Percentiles rank a stretch among this genome's conserved stretches.
These are phyloP conservation scores for Eremothecium sinecaudum DNA, from an alignment of 1,139 yeast species.

Conservation along the genomic window DNA sequence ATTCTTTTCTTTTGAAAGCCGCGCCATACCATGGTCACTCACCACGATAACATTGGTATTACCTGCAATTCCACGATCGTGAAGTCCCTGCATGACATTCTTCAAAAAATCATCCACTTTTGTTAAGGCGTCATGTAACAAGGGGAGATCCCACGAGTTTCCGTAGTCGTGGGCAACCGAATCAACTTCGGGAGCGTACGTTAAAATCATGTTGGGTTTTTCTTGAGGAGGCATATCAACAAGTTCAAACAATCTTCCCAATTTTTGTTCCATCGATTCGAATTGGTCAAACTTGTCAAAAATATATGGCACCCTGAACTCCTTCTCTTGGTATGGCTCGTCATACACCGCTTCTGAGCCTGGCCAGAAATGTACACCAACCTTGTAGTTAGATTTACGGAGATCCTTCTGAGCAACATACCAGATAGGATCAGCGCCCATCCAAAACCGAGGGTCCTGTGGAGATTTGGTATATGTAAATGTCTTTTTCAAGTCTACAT, in stretches of 20 bases:
- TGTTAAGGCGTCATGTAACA: constrained; percentile 33
- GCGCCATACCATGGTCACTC: constrained; percentile 90
- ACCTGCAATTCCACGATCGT: constrained; percentile 45
- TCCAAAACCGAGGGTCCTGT: constrained; percentile 38
- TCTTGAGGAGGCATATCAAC: constrained; percentile 40
- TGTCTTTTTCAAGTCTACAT: constrained; percentile 44
- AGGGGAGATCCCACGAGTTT: constrained; percentile 11
- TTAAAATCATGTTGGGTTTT: constrained; percentile 70
- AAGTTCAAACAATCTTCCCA: constrained; percentile 53
- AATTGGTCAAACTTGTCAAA: constrained; percentile 57
- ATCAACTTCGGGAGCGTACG: constrained; percentile 77
- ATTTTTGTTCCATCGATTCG: constrained; percentile 51
- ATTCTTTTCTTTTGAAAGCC: constrained; percentile 18
- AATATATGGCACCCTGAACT: constrained; percentile 39
- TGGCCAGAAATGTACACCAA: constrained; percentile 96
- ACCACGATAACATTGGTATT: constrained; percentile 68
- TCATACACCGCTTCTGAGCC: constrained; percentile 68
- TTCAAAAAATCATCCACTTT: constrained; percentile 60
- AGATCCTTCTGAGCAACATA: constrained; percentile 57
- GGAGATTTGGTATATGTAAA: constrained; percentile 56
- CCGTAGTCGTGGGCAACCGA: constrained; percentile 67
- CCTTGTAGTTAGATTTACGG: constrained; percentile 31
- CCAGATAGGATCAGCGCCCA: constrained; percentile 87
- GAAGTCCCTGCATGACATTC: constrained; percentile 40
- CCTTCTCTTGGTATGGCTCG: constrained; percentile 23